phyloP scores from a whole-genome alignment of 1,284 basidiomycete species.

The Apiotrichum gracile region DNA sequence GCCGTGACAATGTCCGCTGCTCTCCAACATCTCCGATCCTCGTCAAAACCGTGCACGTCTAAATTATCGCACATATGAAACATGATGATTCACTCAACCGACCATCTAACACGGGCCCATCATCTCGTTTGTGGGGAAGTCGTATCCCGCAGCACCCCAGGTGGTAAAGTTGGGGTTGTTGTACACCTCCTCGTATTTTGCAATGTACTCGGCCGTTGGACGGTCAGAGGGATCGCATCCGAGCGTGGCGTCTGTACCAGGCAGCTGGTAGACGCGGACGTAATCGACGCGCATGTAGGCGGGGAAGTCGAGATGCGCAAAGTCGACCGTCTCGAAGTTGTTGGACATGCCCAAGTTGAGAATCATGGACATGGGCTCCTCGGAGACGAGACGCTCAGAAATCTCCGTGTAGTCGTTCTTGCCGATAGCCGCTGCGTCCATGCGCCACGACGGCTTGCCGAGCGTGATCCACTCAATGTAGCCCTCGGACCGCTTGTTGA shows the following conservation, averaged over 20 bases:
- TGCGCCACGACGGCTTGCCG: slow-evolving; percentile 52
- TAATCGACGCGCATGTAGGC: slow-evolving; percentile 49
- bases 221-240: slow-evolving; percentile 45
- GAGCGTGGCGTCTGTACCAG: slow-evolving; percentile 41
- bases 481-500: slow-evolving; percentile 53
- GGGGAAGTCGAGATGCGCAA: slow-evolving; percentile 45
- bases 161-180: slow-evolving; percentile 46
- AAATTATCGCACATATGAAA: no score
- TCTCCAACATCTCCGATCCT: no score
- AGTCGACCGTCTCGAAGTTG: slow-evolving; percentile 48
- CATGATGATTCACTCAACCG: background rate
- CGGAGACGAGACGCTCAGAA: slow-evolving; percentile 63
- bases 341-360: slow-evolving; percentile 41
- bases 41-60: no score
- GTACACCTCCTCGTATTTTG: slow-evolving; percentile 33
- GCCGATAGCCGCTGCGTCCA: slow-evolving; percentile 56
- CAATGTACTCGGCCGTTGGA: slow-evolving; percentile 45
- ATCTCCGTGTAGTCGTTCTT: slow-evolving; percentile 55
- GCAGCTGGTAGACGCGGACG: slow-evolving; percentile 48
- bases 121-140: slow-evolving; percentile 6
- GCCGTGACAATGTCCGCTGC: no score
- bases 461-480: slow-evolving; percentile 63
- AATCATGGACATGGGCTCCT: slow-evolving; percentile 64
- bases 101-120: background rate
- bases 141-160: slow-evolving; percentile 21